A percentile compares a stretch with the other conserved stretches of the same genome.
Evolutionary conservation across 2,329 filamentous ascomycete genomes (phyloP).

Genomic region (Chrysosphaeria jannelii): DNA sequence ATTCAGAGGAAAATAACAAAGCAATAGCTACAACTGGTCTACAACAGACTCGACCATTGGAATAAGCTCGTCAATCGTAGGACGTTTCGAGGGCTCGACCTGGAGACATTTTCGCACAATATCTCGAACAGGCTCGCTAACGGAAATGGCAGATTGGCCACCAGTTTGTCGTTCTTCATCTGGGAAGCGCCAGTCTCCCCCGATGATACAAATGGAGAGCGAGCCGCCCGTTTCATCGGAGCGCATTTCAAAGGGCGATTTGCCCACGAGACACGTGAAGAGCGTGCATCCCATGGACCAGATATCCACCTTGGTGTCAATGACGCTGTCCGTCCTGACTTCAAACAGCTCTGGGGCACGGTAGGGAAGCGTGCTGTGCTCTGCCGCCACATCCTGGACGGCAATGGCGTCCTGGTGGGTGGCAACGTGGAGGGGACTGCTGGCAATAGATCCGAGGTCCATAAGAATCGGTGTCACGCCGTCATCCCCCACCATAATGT

Average conservation of each 20-base stretch:
- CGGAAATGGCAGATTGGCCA: constrained; percentile 20
- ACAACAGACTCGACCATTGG: constrained; percentile 48
- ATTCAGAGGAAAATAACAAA: no score
- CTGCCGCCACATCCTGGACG: constrained; percentile 78
- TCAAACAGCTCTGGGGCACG: constrained; percentile 93
- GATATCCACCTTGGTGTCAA: constrained; percentile 93
- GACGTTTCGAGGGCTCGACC: constrained; percentile 66
- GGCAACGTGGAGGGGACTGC: constrained; percentile 66
- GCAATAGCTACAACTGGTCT: no score
- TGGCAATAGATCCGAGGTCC: constrained; percentile 80
- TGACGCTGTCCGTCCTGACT: constrained; percentile 69
- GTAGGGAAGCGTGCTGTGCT: constrained; percentile 97
- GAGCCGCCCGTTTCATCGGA: constrained; percentile 90
- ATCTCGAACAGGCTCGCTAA: constrained; percentile 61
- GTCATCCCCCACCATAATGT: constrained; percentile 94
- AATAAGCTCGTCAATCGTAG: constrained; percentile 65
- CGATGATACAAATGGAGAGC: constrained; percentile 69
- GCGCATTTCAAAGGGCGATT: constrained; percentile 85
- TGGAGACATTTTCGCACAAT: constrained; percentile 63
- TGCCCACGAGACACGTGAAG: constrained; percentile 86
- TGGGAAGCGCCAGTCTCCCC: constrained; percentile 89
- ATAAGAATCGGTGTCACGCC: constrained; percentile 77
- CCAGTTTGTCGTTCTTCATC: constrained; percentile 52
- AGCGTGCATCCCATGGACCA: constrained; percentile 96
- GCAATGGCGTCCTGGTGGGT: constrained; percentile 71